Evolutionary conservation across 495 filamentous ascomycete species (phyloP).

Genomic region (Neurospora hispaniola): DNA sequence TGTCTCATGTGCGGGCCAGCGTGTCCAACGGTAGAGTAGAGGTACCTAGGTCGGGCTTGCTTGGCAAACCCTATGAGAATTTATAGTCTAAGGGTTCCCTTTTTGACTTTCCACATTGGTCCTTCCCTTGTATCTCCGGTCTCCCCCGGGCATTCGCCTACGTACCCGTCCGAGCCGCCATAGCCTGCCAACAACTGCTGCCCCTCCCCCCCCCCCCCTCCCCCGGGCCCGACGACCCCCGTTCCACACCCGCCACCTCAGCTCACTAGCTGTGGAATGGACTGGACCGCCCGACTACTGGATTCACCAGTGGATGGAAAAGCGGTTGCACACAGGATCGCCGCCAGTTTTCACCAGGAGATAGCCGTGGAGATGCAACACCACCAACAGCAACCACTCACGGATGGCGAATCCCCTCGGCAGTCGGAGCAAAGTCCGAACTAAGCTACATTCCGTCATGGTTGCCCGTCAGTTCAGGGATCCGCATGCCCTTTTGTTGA

Average conservation of each 20-base stretch:
- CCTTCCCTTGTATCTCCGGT: background rate
- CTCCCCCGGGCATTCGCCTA: background rate
- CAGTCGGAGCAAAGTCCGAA: background rate
- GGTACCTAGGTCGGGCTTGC: background rate
- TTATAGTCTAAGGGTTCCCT: background rate
- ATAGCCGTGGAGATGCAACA: background rate
- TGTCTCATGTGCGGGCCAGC: background rate
- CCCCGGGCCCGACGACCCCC: background rate
- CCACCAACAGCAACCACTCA: background rate
- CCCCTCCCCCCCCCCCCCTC: background rate
- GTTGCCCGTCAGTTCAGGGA: background rate
- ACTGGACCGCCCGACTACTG: background rate
- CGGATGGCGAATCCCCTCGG: background rate
- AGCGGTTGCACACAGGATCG: background rate
- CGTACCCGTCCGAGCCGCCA: background rate
- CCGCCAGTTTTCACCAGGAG: background rate
- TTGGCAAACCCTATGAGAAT: background rate
- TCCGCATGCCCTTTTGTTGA: background rate
- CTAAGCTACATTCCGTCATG: background rate
- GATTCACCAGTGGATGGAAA: background rate
- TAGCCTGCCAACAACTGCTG: background rate
- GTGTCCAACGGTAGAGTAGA: background rate
- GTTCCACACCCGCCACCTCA: background rate
- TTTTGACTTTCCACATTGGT: background rate
- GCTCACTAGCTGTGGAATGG: background rate